These are phyloP conservation scores for Leucosporidium creatinivorum DNA, from an alignment of 768 basidiomycete species.

Conservation along the genomic window DNA sequence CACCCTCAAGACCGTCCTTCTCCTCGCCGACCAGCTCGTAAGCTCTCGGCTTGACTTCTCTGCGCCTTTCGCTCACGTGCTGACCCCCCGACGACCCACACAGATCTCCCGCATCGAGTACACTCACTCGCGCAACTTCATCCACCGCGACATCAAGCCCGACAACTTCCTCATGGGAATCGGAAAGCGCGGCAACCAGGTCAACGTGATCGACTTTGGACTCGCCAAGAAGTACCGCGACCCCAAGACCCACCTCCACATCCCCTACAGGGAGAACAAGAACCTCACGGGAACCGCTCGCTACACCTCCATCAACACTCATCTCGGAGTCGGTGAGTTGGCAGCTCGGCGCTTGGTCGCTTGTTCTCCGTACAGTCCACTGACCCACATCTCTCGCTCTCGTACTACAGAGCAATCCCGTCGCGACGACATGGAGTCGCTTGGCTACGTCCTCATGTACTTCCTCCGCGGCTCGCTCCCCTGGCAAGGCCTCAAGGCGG, in stretches of 20 bases:
- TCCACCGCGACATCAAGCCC: slow-evolving; percentile 96
- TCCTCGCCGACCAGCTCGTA: slow-evolving; percentile 90
- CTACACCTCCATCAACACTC: slow-evolving; percentile 99
- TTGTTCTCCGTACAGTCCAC: neutral
- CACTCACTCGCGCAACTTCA: slow-evolving; percentile 87
- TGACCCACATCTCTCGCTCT: neutral
- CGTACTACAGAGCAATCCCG: slow-evolving; percentile 74
- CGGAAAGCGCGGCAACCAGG: slow-evolving; percentile 97
- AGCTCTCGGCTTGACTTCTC: slow-evolving; percentile 39
- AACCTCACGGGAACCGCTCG: slow-evolving; percentile 97
- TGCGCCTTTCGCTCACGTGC: neutral
- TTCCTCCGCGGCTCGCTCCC: slow-evolving; percentile 97
- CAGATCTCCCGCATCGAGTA: slow-evolving; percentile 94
- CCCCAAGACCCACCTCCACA: slow-evolving; percentile 98
- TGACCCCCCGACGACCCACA: slow-evolving; percentile 3
- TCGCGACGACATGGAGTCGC: slow-evolving; percentile 94
- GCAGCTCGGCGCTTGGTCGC: neutral
- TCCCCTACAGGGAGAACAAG: slow-evolving; percentile 99
- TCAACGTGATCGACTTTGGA: slow-evolving; percentile 94
- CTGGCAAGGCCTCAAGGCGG: slow-evolving; percentile 99
- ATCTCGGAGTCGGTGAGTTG: slow-evolving; percentile 65
- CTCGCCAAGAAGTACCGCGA: slow-evolving; percentile 99
- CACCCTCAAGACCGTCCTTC: slow-evolving; percentile 83
- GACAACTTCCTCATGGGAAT: slow-evolving; percentile 99
- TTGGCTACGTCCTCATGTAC: slow-evolving; percentile 99